Evolutionary conservation across 2,329 filamentous ascomycete genomes (phyloP).

Genomic region (Graphium sp.): DNA sequence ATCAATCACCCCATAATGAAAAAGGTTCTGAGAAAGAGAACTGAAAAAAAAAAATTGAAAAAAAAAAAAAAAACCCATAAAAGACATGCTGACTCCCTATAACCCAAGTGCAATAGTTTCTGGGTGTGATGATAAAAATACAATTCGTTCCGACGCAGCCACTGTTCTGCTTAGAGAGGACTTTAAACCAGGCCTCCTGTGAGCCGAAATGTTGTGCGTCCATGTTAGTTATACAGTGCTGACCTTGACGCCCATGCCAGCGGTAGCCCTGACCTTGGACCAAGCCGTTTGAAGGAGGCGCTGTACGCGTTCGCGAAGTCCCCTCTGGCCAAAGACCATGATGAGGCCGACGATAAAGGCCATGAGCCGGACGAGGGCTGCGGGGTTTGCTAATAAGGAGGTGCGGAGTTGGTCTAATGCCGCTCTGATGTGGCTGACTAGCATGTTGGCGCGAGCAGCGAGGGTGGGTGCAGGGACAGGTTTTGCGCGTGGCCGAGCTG

Average conservation of each 20-base stretch:
- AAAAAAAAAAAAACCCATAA: slow-evolving; percentile 1
- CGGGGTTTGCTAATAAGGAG: slow-evolving; percentile 37
- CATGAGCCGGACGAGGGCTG: slow-evolving; percentile 43
- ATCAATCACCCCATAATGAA: too few relatives aligned
- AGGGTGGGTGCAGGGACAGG: slow-evolving; percentile 19
- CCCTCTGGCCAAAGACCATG: slow-evolving; percentile 56
- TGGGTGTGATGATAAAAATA: too few relatives aligned
- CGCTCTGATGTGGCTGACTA: slow-evolving; percentile 32
- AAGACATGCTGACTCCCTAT: neutral
- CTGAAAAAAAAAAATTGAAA: slow-evolving; percentile 3
- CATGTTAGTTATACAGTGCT: slow-evolving; percentile 59
- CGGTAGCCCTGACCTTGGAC: slow-evolving; percentile 68
- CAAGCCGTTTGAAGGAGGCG: slow-evolving; percentile 53
- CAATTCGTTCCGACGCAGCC: too few relatives aligned
- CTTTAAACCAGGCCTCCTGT: too few relatives aligned
- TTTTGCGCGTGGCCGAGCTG: slow-evolving; percentile 10
- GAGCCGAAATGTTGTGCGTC: too few relatives aligned
- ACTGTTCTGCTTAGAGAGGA: too few relatives aligned
- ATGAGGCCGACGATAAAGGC: slow-evolving; percentile 69
- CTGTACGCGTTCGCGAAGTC: slow-evolving; percentile 58
- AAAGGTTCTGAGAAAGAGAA: slow-evolving; percentile 1
- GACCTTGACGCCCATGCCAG: slow-evolving; percentile 94
- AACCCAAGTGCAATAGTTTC: slow-evolving; percentile 1
- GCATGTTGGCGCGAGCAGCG: slow-evolving; percentile 29
- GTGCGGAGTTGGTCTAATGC: slow-evolving; percentile 32